Base-by-base conservation (phyloP, 2,329 filamentous ascomycete species). In the Pyrenophora seminiperda region DNA sequence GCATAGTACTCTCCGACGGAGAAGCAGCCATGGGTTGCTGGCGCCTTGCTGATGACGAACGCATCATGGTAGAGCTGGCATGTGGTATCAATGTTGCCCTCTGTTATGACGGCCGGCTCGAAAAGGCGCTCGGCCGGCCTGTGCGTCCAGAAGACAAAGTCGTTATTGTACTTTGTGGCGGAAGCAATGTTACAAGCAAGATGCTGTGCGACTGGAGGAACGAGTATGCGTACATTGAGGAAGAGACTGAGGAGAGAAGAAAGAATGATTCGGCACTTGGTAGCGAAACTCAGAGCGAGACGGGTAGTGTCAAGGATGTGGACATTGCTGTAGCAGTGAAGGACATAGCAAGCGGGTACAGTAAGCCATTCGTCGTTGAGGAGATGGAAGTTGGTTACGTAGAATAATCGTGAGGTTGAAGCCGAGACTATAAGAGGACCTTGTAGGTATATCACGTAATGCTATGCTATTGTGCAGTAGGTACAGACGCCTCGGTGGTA, bases 111-210 rank as follows among this genome's bases (percentile, higher is more conserved):
- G 84, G 82, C 0, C 73, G 81, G 32, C 67, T 95, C 64, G 81
- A 85, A 65, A 77, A 79, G 60, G 75, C 70, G 2, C 60, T 84
- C 7, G 75, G 91, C 0, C 83, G 87, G 24, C 80, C 81, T 27
- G 80, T 90, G 56, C 86, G 81, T 73, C 76, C 78, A 0, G 76
- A 81, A 49, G 88, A 85, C 68, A 90, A 89, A 58, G 82, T 97
- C 5, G 91, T 97, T 1, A 77, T 97, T 44, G 80, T 96, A 18
- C 85, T 97, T 5, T 97, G 93, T 66, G 93, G 93, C 1, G 81
- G 79, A 11, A 80, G 75, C 41, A 80, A 80, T 62, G 74, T 83
- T 24, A 79, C 73, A 1, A 71, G 79, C 3, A 75, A 78, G 41
- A 80, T 80, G 74, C 65, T 83, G 47, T 74, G 73, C 22, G 73